Percentiles rank a stretch among this genome's conserved stretches.
phyloP scores from a whole-genome alignment of 352 stramenopile species.

The Hyphochytrium catenoides region DNA sequence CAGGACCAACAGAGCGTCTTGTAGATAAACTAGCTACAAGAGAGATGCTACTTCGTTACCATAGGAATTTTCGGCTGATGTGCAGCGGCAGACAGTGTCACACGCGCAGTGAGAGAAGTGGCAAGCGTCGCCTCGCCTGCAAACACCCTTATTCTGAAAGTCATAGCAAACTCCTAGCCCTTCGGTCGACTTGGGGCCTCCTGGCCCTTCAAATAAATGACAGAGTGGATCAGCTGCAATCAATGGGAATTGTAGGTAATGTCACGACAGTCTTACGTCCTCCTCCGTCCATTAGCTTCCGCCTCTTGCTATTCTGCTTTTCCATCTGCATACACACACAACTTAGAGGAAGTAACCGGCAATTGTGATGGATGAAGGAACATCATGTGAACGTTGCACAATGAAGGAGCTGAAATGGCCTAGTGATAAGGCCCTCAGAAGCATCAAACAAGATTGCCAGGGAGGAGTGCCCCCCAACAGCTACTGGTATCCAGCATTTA shows the following conservation, averaged over 20 bases:
- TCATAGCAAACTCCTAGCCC: constrained; percentile 60
- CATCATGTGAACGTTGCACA: too few species aligned
- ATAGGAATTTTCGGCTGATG: constrained; percentile 49
- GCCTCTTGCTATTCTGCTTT: constrained; percentile 13
- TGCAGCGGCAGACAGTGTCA: constrained; percentile 57
- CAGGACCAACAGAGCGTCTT: too few species aligned
- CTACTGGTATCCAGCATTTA: neutral
- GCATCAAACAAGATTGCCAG: too few species aligned
- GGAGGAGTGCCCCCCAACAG: constrained; percentile 10
- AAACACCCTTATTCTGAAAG: constrained; percentile 64
- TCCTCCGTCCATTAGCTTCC: constrained; percentile 25
- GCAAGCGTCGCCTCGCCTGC: constrained; percentile 46
- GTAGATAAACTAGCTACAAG: too few species aligned
- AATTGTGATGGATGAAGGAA: too few species aligned
- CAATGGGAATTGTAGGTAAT: constrained; percentile 1
- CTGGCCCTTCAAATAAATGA: constrained; percentile 11
- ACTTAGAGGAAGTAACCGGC: neutral
- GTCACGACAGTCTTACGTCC: constrained; percentile 24
- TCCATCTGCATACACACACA: neutral
- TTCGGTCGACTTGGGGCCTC: too few species aligned
- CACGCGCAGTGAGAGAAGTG: constrained; percentile 64
- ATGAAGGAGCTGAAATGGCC: too few species aligned
- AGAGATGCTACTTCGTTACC: too few species aligned
- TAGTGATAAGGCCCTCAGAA: too few species aligned
- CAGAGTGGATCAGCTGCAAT: neutral